These are phyloP conservation scores for Phanerodontia chrysosporium DNA, from an alignment of 768 basidiomycete genomes.

Conservation along the genomic window DNA sequence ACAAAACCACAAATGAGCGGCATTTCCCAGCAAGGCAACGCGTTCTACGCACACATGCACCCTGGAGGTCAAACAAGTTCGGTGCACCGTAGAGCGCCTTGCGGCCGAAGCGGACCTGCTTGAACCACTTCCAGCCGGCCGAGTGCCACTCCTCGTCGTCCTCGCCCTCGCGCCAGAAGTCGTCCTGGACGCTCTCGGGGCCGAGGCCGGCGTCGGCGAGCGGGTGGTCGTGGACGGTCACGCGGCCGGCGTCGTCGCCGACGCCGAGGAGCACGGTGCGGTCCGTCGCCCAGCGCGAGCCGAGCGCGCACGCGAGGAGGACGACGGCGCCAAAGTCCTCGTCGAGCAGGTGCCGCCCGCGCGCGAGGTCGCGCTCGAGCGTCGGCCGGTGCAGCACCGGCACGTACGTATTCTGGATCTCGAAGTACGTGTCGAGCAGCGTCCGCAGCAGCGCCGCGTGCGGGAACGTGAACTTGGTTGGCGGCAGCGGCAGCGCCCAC, in stretches of 20 bases:
- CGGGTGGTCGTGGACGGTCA: not conserved
- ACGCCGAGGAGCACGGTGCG: slow-evolving; percentile 33
- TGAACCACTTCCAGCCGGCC: slow-evolving; percentile 42
- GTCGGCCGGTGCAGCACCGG: slow-evolving; percentile 47
- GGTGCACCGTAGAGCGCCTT: slow-evolving; percentile 24
- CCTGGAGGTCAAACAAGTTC: slow-evolving; percentile 19
- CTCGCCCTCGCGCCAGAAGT: slow-evolving; percentile 6
- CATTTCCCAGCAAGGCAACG: not conserved
- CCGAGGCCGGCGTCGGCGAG: not conserved
- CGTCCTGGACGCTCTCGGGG: slow-evolving; percentile 1
- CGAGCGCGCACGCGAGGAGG: slow-evolving; percentile 50
- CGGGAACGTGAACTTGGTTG: not conserved
- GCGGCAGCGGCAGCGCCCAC: not conserved
- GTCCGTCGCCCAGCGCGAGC: slow-evolving; percentile 49
- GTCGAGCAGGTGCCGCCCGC: slow-evolving; percentile 37
- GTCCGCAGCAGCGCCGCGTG: not conserved
- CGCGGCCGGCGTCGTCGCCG: slow-evolving; percentile 11
- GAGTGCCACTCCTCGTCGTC: slow-evolving; percentile 21
- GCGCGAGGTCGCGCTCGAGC: slow-evolving; percentile 36
- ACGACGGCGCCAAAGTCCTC: slow-evolving; percentile 41
- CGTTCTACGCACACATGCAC: slow-evolving; percentile 23
- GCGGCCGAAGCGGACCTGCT: slow-evolving; percentile 28
- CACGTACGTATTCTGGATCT: slow-evolving; percentile 4
- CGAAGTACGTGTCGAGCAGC: slow-evolving; percentile 1
- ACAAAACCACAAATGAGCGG: not conserved